Evolutionary conservation across 495 filamentous ascomycete species (phyloP), one percentile per base, ranked within the genome.

Genomic region (Talaromyces adpressus): DNA sequence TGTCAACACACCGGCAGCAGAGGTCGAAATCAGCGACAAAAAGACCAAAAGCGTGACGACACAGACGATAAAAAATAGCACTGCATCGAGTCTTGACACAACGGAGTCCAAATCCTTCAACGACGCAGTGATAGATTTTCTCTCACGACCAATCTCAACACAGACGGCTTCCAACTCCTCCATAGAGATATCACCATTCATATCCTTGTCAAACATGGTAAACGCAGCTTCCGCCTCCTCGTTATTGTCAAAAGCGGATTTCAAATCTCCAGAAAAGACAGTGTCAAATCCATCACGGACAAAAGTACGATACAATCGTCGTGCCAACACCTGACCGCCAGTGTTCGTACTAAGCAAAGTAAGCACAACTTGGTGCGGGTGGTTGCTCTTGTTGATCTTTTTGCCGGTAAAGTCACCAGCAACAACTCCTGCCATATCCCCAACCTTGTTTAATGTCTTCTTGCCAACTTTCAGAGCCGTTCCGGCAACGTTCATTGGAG

Each of bases 161-260:
- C 92, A 96, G 7, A 93, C 91, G 25, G 91, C 85, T 70, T 97
- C 93, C 16, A 98, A 81, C 73, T 97, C 93, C 62, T 95, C 91
- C 87, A 96, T 95, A 6, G 91, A 94, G 51, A 98, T 94, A 71
- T 97, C 93, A 16, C 94, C 94, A 65, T 98, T 98, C 76, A 98
- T 84, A 68, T 98, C 94, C 65, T 93, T 93, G 74, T 98, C 93
- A 62, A 97, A 97, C 82, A 97, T 92, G 61, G 80, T 78, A 65
- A 98, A 98, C 12, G 93, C 92, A 2, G 91, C 89, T 61, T 97
- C 91, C 2, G 92, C 91, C 68, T 97, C 93, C 22, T 97, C 93
- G 61, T 85, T 79, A 45, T 85, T 89, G n/a, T 88, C 83, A 66
- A 97, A 97, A 2, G 90, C 93, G 29, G 82, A 80, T 65, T 85